phyloP scores from a whole-genome alignment of 2,329 filamentous ascomycete genomes.

The Aspergillus carbonarius region DNA sequence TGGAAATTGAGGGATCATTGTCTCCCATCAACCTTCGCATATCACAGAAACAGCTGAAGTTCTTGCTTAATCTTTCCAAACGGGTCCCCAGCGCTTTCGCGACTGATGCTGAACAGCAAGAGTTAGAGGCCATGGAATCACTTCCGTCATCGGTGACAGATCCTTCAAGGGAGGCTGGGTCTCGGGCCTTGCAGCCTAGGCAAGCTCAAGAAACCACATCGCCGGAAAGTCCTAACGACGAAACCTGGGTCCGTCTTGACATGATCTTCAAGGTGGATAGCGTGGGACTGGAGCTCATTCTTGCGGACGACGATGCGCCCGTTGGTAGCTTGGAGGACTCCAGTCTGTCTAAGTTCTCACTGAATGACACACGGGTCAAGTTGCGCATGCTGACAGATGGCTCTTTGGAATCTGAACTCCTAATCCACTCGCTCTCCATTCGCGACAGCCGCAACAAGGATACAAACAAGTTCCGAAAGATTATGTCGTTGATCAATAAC shows the following conservation, averaged over 20 bases:
- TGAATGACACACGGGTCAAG: conserved; percentile 90
- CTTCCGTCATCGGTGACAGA: conserved; percentile 59
- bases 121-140: conserved; percentile 72
- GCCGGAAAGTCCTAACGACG: conserved; percentile 67
- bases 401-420: conserved; percentile 85
- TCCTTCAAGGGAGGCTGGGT: conserved; percentile 50
- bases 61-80: conserved; percentile 80
- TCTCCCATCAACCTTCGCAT: conserved; percentile 88
- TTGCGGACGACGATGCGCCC: conserved; percentile 71
- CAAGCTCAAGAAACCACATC: conserved; percentile 53
- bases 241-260: conserved; percentile 90
- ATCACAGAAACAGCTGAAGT: conserved; percentile 87
- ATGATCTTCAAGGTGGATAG: conserved; percentile 86
- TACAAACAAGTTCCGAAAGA: conserved; percentile 93
- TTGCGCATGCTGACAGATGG: conserved; percentile 89
- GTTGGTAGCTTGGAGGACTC: conserved; percentile 75
- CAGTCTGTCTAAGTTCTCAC: conserved; percentile 88
- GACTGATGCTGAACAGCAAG: conserved; percentile 67
- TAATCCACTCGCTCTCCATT: conserved; percentile 93
- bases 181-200: conserved; percentile 52
- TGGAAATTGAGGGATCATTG: conserved; percentile 87
- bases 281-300: conserved; percentile 82
- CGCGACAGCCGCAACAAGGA: conserved; percentile 85
- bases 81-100: conserved; percentile 87
- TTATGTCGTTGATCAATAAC: conserved; percentile 96